A percentile compares a stretch with the other conserved stretches of the same genome.
These are phyloP conservation scores for Myxozyma neglecta DNA, from an alignment of 805 yeast species.

Conservation along the genomic window DNA sequence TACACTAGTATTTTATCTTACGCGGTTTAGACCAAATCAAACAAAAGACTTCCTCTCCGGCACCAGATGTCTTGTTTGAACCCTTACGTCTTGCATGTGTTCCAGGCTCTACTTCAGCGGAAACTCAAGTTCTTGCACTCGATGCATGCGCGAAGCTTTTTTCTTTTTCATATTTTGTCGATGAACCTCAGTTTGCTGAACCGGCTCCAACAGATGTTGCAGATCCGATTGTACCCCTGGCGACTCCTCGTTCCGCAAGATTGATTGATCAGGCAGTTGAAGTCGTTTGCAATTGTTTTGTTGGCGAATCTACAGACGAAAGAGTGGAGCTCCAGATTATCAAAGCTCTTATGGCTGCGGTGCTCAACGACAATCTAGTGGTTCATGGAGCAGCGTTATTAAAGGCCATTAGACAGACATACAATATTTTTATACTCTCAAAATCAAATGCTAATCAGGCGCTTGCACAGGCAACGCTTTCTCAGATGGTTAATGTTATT, in stretches of 20 bases:
- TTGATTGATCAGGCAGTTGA: slow-evolving; percentile 56
- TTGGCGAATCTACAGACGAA: slow-evolving; percentile 89
- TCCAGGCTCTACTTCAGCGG: slow-evolving; percentile 50
- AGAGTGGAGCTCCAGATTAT: slow-evolving; percentile 88
- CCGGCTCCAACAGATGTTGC: slow-evolving; percentile 12
- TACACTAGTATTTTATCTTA: not conserved
- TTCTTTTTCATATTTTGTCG: slow-evolving; percentile 73
- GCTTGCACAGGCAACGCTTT: slow-evolving; percentile 90
- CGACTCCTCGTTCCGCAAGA: slow-evolving; percentile 20
- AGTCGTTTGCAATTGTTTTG: slow-evolving; percentile 79
- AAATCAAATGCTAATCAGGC: slow-evolving; percentile 81
- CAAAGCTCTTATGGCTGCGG: slow-evolving; percentile 85
- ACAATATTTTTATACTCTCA: slow-evolving; percentile 86
- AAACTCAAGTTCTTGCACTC: slow-evolving; percentile 69
- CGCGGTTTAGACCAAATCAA: slow-evolving; percentile 33
- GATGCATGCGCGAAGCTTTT: slow-evolving; percentile 86
- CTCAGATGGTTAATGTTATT: slow-evolving; percentile 83
- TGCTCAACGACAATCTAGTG: slow-evolving; percentile 73
- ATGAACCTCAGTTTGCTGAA: slow-evolving; percentile 9
- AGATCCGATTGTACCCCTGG: slow-evolving; percentile 28
- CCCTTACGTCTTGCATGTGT: slow-evolving; percentile 69
- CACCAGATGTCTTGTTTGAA: slow-evolving; percentile 64
- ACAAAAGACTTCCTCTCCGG: slow-evolving; percentile 41
- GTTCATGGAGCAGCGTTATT: slow-evolving; percentile 88
- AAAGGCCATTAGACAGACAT: slow-evolving; percentile 89